Percentiles rank a stretch among this genome's conserved stretches.
Evolutionary conservation across 495 filamentous ascomycete genomes (phyloP).

Genomic region (Penicillium subrubescens): DNA sequence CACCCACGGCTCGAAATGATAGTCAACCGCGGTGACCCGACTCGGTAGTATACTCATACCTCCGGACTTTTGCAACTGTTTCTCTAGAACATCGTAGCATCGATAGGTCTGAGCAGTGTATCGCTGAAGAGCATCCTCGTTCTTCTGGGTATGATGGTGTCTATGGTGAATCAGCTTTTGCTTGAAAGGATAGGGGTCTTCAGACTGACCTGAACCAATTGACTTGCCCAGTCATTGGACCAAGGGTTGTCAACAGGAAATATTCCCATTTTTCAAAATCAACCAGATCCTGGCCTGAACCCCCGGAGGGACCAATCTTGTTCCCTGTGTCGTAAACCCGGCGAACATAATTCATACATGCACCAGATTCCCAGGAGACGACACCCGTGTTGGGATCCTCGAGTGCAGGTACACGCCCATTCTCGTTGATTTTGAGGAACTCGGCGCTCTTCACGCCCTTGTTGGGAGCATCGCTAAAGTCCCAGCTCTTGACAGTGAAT

Average conservation of each 20-base stretch:
- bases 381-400: slow-evolving; percentile 47
- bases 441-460: slow-evolving; percentile 62
- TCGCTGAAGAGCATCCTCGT: slow-evolving; percentile 42
- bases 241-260: slow-evolving; percentile 44
- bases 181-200: background rate
- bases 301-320: slow-evolving; percentile 27
- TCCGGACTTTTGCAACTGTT: slow-evolving; percentile 40
- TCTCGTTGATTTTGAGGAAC: slow-evolving; percentile 84
- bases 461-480: slow-evolving; percentile 53
- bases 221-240: slow-evolving; percentile 45
- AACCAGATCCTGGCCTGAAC: slow-evolving; percentile 40
- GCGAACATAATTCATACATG: slow-evolving; percentile 43
- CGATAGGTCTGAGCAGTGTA: slow-evolving; percentile 42
- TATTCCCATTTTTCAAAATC: slow-evolving; percentile 53
- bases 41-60: slow-evolving; percentile 40
- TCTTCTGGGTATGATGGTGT: slow-evolving; percentile 33
- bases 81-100: slow-evolving; percentile 45
- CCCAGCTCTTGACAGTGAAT: slow-evolving; percentile 63
- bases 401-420: slow-evolving; percentile 82
- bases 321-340: slow-evolving; percentile 34
- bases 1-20: slow-evolving; percentile 51
- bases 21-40: slow-evolving; percentile 41
- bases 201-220: slow-evolving; percentile 42
- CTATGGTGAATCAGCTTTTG: slow-evolving; percentile 11
- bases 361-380: slow-evolving; percentile 41